Conservation (phyloP, 352 stramenopile species). For the Phytophthora tubulina region DNA sequence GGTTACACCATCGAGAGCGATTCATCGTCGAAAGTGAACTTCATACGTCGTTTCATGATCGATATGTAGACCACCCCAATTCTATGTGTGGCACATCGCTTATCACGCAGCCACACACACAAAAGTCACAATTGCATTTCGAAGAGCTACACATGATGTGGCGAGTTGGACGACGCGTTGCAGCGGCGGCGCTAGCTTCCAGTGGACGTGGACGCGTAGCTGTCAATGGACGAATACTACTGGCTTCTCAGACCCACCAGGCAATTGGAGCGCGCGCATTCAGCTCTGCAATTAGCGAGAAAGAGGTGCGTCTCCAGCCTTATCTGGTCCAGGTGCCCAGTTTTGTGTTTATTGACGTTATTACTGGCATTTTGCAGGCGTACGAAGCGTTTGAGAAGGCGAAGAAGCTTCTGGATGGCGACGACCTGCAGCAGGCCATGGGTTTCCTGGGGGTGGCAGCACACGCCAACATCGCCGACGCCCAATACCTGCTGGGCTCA, state of each 20-base stretch:
- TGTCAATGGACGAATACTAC: conserved; percentile 6
- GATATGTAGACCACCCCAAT: conserved; percentile 8
- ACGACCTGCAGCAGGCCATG: conserved; percentile 71
- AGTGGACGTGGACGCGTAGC: conserved; percentile 1
- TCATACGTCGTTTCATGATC: conserved; percentile 30
- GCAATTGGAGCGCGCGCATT: conserved; percentile 20
- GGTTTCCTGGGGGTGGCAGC: conserved; percentile 67
- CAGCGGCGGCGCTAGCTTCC: conserved; percentile 15
- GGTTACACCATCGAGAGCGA: not conserved
- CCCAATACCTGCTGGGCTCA: conserved; percentile 78
- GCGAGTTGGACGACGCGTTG: conserved; percentile 28
- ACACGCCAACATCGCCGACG: conserved; percentile 70
- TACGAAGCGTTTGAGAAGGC: conserved; percentile 66
- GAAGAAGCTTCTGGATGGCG: conserved; percentile 62
- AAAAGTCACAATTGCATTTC: conserved; percentile 4
- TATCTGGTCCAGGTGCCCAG: not conserved
- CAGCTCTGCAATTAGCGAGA: conserved; percentile 35
- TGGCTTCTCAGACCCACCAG: not conserved
- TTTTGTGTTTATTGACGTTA: not conserved
- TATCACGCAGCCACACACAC: conserved; percentile 28
- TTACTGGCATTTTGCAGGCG: conserved; percentile 33
- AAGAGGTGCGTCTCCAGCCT: conserved; percentile 42
- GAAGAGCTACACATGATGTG: conserved; percentile 24
- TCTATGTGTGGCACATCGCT: conserved; percentile 19
- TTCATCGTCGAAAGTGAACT: conserved; percentile 13